Evolutionary conservation across 345 rosid genomes (phyloP), one percentile per base, ranked within the genome.

Genomic region (Melaleuca alternifolia): DNA sequence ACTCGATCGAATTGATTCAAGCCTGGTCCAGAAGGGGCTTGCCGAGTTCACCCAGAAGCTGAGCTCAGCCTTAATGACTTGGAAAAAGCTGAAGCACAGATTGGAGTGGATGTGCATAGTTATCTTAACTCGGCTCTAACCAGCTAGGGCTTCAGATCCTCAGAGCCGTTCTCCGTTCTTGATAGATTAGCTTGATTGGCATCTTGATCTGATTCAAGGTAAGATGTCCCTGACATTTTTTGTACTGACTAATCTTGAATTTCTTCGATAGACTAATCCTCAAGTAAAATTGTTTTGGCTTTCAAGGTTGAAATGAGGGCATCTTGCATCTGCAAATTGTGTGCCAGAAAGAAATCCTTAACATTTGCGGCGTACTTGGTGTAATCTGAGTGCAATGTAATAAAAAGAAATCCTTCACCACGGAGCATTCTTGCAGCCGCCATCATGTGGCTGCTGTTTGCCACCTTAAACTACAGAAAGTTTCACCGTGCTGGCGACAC

Each of bases 11-110:
- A 94, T 97, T 23, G 98, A 95, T 84, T 88, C 96, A 3, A 88
- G 87, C 92, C 89, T 92, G 86, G 99, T 97, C 79, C 97, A 95
- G 91, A 94, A 94, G 92, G 97, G 97, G 54, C 93, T 95, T n/a
- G 91, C 96, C 77, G 96, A 97, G 51, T 97, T 93, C 93, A 90
- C 90, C 33, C 96, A 93, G 92, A 94, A 93, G 89, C 93, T 94
- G 57, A 91, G 90, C 65, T 93, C 98, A 28, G 98, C 99, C 15
- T 83, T 24, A 94, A 97, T 2, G 96, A 94, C 77, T 89, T 93
- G 88, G 96, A 94, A 91, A 97, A 93, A 92, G 96, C 98, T 26
- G 98, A 96, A 77, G 98, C 99, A 30, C 99, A 96, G 91, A 93
- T 94, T 82, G 88, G 86, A 77, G 41, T 57, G 6, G 89, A 87